These are phyloP conservation scores for Scheffersomyces parashehatae DNA, from an alignment of 1,139 yeast genomes.

Conservation along the genomic window DNA sequence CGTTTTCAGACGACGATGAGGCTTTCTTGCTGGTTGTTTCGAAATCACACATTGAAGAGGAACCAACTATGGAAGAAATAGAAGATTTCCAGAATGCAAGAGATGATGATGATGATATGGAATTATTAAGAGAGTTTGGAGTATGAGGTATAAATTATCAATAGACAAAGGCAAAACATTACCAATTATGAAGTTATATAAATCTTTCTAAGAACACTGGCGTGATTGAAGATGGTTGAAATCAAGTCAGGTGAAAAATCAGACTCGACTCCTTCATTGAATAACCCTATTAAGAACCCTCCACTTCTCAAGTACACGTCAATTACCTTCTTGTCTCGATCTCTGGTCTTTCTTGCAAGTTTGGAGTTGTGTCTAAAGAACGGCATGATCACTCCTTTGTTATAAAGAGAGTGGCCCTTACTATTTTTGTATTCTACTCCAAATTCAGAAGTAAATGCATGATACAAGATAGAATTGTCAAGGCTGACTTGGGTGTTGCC, in stretches of 20 bases:
- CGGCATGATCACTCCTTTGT: conserved; percentile 54
- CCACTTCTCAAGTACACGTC: conserved; percentile 55
- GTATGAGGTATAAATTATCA: too few species aligned
- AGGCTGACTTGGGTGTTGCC: conserved; percentile 29
- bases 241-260: conserved; percentile 42
- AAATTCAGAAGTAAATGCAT: conserved; percentile 53
- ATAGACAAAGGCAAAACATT: too few species aligned
- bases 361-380: conserved; percentile 45
- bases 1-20: conserved; percentile 23
- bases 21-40: neutral
- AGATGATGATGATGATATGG: conserved; percentile 34
- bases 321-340: conserved; percentile 18
- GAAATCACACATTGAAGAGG: conserved; percentile 7
- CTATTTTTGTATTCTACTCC: conserved; percentile 48
- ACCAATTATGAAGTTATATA: conserved; percentile 26
- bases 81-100: conserved; percentile 16
- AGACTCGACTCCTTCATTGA: conserved; percentile 31
- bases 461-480: conserved; percentile 47
- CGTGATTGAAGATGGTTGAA: conserved; percentile 46
- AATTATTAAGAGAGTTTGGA: conserved; percentile 42
- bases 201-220: conserved; percentile 40
- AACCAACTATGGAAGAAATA: conserved; percentile 10
- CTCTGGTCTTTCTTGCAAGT: conserved; percentile 34
- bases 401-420: conserved; percentile 29
- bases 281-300: conserved; percentile 58